Percentiles rank a stretch among this genome's conserved stretches.
phyloP scores from a whole-genome alignment of 306 rosid genomes.

The Lupinus albus region DNA sequence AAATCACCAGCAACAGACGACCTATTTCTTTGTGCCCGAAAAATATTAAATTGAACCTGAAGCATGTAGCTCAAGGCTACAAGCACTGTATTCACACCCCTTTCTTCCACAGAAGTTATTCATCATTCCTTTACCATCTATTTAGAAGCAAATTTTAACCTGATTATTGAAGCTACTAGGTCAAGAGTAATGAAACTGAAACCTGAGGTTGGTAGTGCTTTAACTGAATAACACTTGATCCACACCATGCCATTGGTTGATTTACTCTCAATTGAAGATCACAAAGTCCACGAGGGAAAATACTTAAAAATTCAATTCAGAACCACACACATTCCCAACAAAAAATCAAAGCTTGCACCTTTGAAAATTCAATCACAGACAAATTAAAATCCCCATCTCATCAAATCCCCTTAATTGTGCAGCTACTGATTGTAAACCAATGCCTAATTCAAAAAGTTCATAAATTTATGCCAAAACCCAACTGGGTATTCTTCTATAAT shows the following conservation, averaged over 20 bases:
- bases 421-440: not conserved
- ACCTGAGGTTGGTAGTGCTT: not conserved
- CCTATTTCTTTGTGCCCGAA: not conserved
- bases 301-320: not conserved
- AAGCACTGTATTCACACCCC: not conserved
- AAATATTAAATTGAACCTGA: not conserved
- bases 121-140: not conserved
- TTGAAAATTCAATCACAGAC: not conserved
- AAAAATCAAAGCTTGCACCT: not conserved
- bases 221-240: not conserved
- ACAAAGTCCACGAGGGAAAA: not conserved
- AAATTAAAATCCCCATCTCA: not conserved
- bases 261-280: not conserved
- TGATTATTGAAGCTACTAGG: slow-evolving; percentile 16
- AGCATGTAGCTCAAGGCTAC: slow-evolving; percentile 7
- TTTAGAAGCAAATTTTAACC: slow-evolving; percentile 14
- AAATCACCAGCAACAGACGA: not conserved
- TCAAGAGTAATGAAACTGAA: not conserved
- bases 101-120: no score
- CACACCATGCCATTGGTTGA: not conserved
- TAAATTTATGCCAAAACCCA: not conserved
- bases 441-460: not conserved
- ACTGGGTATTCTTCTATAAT: not conserved
- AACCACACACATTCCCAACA: not conserved
- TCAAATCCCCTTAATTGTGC: slow-evolving; percentile 1